A percentile compares a stretch with the other conserved stretches of the same genome.
These are phyloP conservation scores for Sporothrix globosa DNA, from an alignment of 2,329 filamentous ascomycete genomes.

Conservation along the genomic window DNA sequence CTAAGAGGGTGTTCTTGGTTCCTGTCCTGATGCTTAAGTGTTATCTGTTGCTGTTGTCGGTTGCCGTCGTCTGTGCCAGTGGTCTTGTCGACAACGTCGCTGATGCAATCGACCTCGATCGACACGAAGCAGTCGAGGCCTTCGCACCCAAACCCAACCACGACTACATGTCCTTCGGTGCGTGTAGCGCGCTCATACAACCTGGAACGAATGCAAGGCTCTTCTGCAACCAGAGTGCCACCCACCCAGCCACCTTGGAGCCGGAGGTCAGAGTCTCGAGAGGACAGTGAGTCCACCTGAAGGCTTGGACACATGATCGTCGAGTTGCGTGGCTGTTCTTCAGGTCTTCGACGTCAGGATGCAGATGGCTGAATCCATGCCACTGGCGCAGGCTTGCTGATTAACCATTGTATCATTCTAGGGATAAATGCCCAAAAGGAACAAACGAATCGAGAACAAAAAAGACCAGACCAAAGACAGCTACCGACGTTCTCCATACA, in stretches of 20 bases:
- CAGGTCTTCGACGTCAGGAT: neutral
- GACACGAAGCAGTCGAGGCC: neutral
- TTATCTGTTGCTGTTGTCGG: neutral
- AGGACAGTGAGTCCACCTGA: too few species aligned
- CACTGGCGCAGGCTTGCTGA: constrained; percentile 1
- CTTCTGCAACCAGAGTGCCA: neutral
- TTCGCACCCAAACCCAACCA: neutral
- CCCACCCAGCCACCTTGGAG: too few species aligned
- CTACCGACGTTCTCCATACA: neutral
- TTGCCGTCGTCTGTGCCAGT: neutral
- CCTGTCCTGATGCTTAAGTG: neutral
- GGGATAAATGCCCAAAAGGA: neutral
- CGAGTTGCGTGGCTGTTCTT: neutral
- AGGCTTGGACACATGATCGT: neutral
- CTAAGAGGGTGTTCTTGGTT: neutral
- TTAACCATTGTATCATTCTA: neutral
- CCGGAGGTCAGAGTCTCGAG: too few species aligned
- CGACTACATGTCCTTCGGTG: neutral
- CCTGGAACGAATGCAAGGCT: constrained; percentile 3
- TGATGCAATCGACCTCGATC: neutral
- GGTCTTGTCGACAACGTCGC: neutral
- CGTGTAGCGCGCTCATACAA: neutral
- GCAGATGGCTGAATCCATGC: neutral
- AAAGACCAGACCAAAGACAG: neutral
- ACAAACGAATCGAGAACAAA: neutral